Base-by-base conservation (phyloP, 139 green algal species). In the Picochlorum sp. region DNA sequence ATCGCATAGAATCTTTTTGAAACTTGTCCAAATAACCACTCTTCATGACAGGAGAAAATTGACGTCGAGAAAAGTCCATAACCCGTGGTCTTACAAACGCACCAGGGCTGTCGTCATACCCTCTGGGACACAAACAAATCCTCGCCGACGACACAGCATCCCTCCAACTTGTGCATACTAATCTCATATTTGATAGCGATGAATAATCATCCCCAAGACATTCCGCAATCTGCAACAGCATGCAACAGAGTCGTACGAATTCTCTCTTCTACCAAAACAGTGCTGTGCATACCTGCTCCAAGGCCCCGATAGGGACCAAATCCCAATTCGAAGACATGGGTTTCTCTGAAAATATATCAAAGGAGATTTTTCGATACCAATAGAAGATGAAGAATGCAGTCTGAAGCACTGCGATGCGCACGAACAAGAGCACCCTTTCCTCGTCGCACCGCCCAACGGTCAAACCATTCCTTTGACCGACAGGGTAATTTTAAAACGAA, bases 321-420 rank as follows among this genome's bases (percentile, higher is more conserved):
- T 54, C 47, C 47, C 47, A 54, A 54, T 54, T 54, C 47, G 47
- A 21, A 54, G 18, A 54, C 47, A 54, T 54, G 47, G 47, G 47
- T 54, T 54, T 54, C 47, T 20, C n/a, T 54, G 6, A 26, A 13
- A 26, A 54, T 54, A 54, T 26, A 54, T 26, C 1, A 0, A 2
- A 41, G 34, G 4, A 1, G 34, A 41, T 2, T 41, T 9, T 14
- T 4, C 8, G 34, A 41, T 11, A 14, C 34, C 34, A 41, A 41
- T 0, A 41, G 8, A 41, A 41, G 34, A 14, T 41, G 34, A 41
- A 41, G 34, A 9, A 4, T 41, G 34, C 34, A 41, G 1, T 41
- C 2, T 41, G 34, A 41, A 41, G 34, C 34, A 13, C 34, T 41
- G 34, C 34, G 8, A 41, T 41, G 7, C 14, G 34, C 34, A 41